Base-by-base conservation (phyloP, 176 grass and related monocot genomes). In the Zea luxurians region DNA sequence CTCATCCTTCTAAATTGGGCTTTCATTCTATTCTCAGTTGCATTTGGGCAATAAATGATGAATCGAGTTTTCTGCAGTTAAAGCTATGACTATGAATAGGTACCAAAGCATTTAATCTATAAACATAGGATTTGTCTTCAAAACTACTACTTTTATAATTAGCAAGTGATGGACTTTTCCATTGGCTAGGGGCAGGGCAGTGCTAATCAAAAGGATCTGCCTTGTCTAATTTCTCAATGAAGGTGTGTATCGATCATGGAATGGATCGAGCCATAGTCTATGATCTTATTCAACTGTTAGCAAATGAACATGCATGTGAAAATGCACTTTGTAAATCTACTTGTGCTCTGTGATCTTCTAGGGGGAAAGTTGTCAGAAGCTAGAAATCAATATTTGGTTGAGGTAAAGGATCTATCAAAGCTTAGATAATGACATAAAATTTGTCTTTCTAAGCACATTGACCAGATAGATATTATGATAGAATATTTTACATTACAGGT, bases 371-470 rank as follows among this genome's bases (percentile, higher is more conserved):
- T 97, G 42, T 90, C 91, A 71, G 89, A 92, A 79, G 87, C 85
- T 40, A 97, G 80, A 87, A 91, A 97, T 84, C 87, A 88, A 79
- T 97, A 97, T 85, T 80, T 97, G 66, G 91, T 97, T 80, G 91
- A 97, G 95, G 95, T 97, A 82, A 73, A 78, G 20, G 34, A 27
- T 5, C 16, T 62, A 15, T 61, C 64, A 57, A 67, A 71, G 55
- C 40, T 71, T 9, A 6, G 77, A 62, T 61, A 72, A 66, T 58
- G 54, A 58, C 54, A 67, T 72, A 41, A 62, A 61, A 8, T 37
- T 77, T 10, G 12, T 62, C 13, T 64, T 38, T 64, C 10, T 62
- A 35, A 76, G 66, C 17, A 80, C 5, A 16, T 71, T 80, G 59
- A 84, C 43, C 40, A 63, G 6, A 70, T 83, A 73, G 27, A 78